Conservation (phyloP, 441 rosid species). For the Pelargonium fulgidum region DNA sequence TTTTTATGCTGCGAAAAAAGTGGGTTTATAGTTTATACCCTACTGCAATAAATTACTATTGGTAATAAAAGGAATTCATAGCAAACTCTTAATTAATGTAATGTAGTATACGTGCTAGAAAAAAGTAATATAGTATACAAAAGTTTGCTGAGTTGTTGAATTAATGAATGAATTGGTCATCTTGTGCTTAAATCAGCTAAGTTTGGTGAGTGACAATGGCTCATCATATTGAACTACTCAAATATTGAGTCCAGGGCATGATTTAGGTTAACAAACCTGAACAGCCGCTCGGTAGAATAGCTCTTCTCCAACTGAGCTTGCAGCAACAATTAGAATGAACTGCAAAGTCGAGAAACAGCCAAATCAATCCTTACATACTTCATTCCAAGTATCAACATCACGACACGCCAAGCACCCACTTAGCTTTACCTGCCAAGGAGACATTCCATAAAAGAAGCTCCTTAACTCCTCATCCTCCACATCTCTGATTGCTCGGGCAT, state of each 20-base stretch:
- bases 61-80: not conserved
- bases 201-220: not conserved
- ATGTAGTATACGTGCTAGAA: no score
- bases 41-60: not conserved
- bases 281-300: conserved; percentile 89
- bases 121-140: no score
- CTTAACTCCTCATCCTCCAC: conserved; percentile 96
- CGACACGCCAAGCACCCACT: not conserved
- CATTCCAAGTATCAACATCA: not conserved
- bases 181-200: no score
- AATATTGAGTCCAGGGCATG: not conserved
- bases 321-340: conserved; percentile 74
- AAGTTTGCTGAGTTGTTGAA: no score
- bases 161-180: no score
- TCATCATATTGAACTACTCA: not conserved
- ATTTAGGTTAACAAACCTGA: conserved; percentile 42
- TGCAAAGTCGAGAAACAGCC: conserved; percentile 24
- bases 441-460: conserved; percentile 91
- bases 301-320: conserved; percentile 93
- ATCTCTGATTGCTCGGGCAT: conserved; percentile 94
- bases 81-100: no score
- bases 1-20: not conserved
- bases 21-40: not conserved
- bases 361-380: conserved; percentile 10
- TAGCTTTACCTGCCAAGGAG: conserved; percentile 77